Evolutionary conservation across 148 eudicot species (phyloP).

Genomic region (Fagopyrum tataricum): DNA sequence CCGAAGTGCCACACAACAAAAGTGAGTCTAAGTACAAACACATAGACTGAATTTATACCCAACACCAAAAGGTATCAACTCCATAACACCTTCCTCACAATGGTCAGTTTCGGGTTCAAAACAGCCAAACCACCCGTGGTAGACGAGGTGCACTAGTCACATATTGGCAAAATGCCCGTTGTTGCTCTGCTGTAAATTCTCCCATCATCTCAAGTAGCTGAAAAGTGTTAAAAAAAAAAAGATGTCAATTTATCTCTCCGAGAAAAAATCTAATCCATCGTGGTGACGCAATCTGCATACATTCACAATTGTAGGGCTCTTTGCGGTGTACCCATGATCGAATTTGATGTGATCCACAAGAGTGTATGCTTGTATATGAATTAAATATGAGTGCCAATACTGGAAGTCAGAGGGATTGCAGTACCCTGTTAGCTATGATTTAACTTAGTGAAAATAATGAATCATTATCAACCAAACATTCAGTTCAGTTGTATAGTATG

Average conservation of each 20-base stretch:
- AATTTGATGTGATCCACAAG: conserved; percentile 91
- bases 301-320: conserved; percentile 81
- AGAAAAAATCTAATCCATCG: not conserved
- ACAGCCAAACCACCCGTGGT: conserved; percentile 96
- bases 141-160: conserved; percentile 99
- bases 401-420: too few relatives aligned
- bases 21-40: not conserved
- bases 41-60: not conserved
- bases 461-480: too few relatives aligned
- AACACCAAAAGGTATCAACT: not conserved
- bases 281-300: conserved; percentile 23
- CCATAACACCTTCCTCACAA: conserved; percentile 79
- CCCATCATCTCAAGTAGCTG: conserved; percentile 98
- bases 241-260: not conserved
- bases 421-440: too few relatives aligned
- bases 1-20: not conserved
- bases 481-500: too few relatives aligned
- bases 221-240: not conserved
- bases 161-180: conserved; percentile 94
- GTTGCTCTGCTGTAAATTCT: conserved; percentile 86
- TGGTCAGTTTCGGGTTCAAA: conserved; percentile 85
- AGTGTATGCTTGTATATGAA: conserved; percentile 66
- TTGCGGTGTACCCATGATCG: conserved; percentile 97
- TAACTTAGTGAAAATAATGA: too few relatives aligned
- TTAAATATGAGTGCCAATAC: conserved; percentile 7